These are phyloP conservation scores for Thraustochytrium sp. DNA, from an alignment of 352 stramenopile species.

Conservation along the genomic window DNA sequence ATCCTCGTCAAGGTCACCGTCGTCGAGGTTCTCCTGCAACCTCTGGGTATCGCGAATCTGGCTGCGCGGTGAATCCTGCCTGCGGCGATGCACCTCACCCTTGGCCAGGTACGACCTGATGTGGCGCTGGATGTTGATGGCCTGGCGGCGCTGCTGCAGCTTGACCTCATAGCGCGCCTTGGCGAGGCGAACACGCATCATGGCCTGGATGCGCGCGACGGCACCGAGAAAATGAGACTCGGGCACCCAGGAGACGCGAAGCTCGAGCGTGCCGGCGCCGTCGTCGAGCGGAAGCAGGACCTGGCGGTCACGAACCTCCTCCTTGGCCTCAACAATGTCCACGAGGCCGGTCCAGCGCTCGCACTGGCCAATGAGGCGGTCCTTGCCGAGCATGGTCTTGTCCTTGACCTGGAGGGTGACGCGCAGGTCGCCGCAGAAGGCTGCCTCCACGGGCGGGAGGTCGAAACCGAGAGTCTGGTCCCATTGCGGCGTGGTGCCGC, in stretches of 20 bases:
- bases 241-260: conserved; percentile 17
- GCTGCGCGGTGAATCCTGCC: no score
- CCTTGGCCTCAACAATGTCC: conserved; percentile 6
- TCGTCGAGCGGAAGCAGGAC: not conserved
- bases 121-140: not conserved
- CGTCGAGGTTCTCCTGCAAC: not conserved
- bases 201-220: not conserved
- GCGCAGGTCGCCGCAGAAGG: not conserved
- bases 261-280: not conserved
- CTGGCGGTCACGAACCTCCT: not conserved
- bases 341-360: not conserved
- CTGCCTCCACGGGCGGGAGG: not conserved
- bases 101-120: not conserved
- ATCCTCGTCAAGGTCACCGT: not conserved
- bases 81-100: not conserved
- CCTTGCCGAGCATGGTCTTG: not conserved
- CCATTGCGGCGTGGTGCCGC: not conserved
- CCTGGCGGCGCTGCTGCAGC: not conserved
- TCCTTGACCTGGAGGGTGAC: not conserved
- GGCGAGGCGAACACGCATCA: not conserved
- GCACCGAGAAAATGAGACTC: not conserved
- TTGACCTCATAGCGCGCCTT: not conserved
- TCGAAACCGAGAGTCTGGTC: not conserved
- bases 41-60: no score
- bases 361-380: not conserved